Evolutionary conservation across 2,329 filamentous ascomycete genomes (phyloP).

Genomic region (Didymella segeticola): DNA sequence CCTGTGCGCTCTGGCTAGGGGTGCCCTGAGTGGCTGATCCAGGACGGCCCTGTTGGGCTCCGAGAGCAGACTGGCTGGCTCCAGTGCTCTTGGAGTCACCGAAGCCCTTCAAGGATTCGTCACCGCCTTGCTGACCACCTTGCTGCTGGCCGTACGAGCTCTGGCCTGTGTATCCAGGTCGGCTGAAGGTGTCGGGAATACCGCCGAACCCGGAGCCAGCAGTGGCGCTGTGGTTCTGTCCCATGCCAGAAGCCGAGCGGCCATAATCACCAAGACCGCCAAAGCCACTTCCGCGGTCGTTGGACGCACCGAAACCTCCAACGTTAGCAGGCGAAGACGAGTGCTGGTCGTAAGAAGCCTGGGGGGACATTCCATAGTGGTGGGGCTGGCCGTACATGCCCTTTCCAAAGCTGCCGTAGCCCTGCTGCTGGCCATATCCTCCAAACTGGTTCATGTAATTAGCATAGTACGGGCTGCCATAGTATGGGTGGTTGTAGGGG

Average conservation of each 20-base stretch:
- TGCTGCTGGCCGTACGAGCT: conserved; percentile 58
- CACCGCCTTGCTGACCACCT: conserved; percentile 57
- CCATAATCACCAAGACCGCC: conserved; percentile 66
- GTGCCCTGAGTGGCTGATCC: conserved; percentile 68
- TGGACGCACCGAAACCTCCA: conserved; percentile 57
- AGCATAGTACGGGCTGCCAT: conserved; percentile 67
- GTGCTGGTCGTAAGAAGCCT: conserved; percentile 66
- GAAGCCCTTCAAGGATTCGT: conserved; percentile 65
- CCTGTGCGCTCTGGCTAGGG: conserved; percentile 59
- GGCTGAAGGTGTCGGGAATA: conserved; percentile 66
- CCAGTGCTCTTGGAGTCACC: conserved; percentile 63
- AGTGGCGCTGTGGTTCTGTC: conserved; percentile 60
- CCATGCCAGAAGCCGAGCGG: conserved; percentile 64
- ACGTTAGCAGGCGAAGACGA: conserved; percentile 69
- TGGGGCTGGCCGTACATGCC: conserved; percentile 69
- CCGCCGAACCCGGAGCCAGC: conserved; percentile 59
- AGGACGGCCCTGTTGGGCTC: conserved; percentile 66
- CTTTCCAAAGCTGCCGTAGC: conserved; percentile 61
- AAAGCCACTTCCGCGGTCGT: conserved; percentile 55
- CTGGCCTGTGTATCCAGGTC: conserved; percentile 62
- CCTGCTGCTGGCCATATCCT: conserved; percentile 58
- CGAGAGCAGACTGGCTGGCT: conserved; percentile 65
- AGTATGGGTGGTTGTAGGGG: conserved; percentile 65
- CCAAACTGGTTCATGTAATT: conserved; percentile 70
- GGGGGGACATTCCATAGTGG: conserved; percentile 64